Percentiles rank a stretch among this genome's conserved stretches.
These are phyloP conservation scores for Pleurotus cornucopiae DNA, from an alignment of 768 basidiomycete genomes.

Conservation along the genomic window DNA sequence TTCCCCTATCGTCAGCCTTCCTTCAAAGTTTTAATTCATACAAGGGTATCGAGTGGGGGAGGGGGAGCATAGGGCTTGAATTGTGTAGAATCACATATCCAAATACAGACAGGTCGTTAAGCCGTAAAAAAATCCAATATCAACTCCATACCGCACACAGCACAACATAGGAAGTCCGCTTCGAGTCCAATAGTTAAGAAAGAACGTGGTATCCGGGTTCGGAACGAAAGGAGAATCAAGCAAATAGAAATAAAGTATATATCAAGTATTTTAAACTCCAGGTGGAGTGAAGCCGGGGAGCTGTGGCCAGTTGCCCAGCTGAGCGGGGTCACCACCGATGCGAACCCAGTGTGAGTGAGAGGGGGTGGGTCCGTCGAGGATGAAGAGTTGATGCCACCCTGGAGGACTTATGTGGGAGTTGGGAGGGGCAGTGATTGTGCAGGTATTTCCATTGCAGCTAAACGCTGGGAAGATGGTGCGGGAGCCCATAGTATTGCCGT, in stretches of 20 bases:
- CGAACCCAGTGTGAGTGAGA: constrained; percentile 72
- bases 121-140: too few species aligned
- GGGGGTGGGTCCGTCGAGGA: constrained; percentile 77
- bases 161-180: too few species aligned
- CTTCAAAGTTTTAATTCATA: too few species aligned
- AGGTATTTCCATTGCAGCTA: constrained; percentile 60
- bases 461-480: constrained; percentile 73
- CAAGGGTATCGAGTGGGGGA: too few species aligned
- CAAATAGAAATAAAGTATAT: constrained; percentile 6
- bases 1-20: too few species aligned
- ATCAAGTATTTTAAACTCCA: constrained; percentile 40
- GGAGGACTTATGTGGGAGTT: constrained; percentile 66
- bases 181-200: neutral
- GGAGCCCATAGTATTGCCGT: constrained; percentile 74
- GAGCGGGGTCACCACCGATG: constrained; percentile 71
- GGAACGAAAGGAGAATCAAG: neutral
- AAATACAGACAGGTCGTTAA: too few species aligned
- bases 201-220: neutral
- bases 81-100: too few species aligned
- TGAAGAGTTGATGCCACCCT: constrained; percentile 72
- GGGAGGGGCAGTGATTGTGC: constrained; percentile 77
- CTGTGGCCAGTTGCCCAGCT: constrained; percentile 71
- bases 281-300: constrained; percentile 65
- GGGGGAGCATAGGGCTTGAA: too few species aligned
- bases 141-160: too few species aligned